Base-by-base conservation (phyloP, 495 filamentous ascomycete genomes). In the Cercophora newfieldiana region DNA sequence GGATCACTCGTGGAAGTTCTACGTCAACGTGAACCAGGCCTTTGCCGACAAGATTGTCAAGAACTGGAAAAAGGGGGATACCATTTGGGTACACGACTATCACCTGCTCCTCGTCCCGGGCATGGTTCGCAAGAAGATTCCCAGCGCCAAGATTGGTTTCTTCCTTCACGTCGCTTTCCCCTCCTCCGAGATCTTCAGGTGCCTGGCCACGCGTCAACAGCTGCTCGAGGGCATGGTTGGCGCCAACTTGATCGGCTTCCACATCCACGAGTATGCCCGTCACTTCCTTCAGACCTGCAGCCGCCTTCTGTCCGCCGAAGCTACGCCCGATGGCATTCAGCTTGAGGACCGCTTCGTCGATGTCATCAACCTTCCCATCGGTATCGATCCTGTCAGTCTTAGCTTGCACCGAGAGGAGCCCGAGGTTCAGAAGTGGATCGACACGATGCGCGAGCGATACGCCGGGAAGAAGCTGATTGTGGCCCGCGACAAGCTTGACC, bases 281-380 rank as follows among this genome's bases (percentile, higher is more conserved):
- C 94, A 97, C 74, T 97, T 97, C 75, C 81, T 97, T 54, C 92
- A 95, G 77, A 97, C 94, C 3, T 97, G 93, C 82, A 96, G 91
- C 70, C 88, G 94, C 19, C 82, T 97, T 12, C 85, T 97, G 7
- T 87, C 85, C 31, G 90, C 96, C 14, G 94, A 97, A 74, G 92
- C 93, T 10, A 94, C 91, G 2, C 88, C 86, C 30, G 90, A 96
- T 55, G 93, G 94, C 2, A 80, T 97, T 7, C 91, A 97, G 74
- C 81, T 97, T n/a, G 93, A 96, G 66, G 90, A 96, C 69, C 91
- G 91, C 0, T 96, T 97, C 70, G 91, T 97, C 51, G 91, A 96
- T 65, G 91, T 96, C 50, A 82, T 86, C 61, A 90, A 85, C 69
- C 82, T 85, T 61, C 88, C 84, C 59, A 97, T 90, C 71, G 93